These are phyloP conservation scores for Boletus sp. DNA, from an alignment of 1,284 basidiomycete genomes.

Conservation along the genomic window DNA sequence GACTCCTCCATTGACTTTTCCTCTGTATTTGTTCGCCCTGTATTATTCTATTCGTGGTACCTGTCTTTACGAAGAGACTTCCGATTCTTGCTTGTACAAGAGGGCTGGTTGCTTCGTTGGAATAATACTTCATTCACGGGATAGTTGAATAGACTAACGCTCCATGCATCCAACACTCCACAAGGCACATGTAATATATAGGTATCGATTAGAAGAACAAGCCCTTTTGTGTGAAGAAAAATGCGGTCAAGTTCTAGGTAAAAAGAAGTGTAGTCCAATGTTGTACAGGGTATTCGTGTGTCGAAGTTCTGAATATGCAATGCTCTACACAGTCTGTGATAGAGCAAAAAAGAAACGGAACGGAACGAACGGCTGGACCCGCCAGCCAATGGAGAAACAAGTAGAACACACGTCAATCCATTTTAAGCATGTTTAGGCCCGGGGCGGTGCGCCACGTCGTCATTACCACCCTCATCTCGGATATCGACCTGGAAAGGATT, in stretches of 20 bases:
- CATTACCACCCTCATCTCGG: slow-evolving; percentile 17
- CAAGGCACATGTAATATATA: neutral
- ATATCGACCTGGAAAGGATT: slow-evolving; percentile 33
- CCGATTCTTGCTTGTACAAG: too few species aligned
- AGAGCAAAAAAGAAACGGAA: neutral
- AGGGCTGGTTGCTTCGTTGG: too few species aligned
- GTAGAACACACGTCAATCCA: neutral
- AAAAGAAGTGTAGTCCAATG: neutral
- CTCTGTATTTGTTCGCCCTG: too few species aligned
- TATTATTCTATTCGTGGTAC: too few species aligned
- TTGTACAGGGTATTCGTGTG: neutral
- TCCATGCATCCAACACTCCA: too few species aligned
- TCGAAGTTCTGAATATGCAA: neutral
- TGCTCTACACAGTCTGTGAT: neutral
- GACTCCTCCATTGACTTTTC: too few species aligned
- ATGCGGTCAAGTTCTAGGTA: neutral
- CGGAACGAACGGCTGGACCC: neutral
- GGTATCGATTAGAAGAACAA: neutral
- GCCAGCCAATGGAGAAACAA: neutral
- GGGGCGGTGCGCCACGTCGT: neutral
- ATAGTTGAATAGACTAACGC: too few species aligned
- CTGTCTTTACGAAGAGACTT: too few species aligned
- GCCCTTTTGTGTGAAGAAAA: neutral
- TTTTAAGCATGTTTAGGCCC: slow-evolving; percentile 1
- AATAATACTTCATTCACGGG: too few species aligned